Percentiles rank a stretch among this genome's conserved stretches.
Conservation (phyloP, 257 asterid genomes). For the Apocynum venetum region DNA sequence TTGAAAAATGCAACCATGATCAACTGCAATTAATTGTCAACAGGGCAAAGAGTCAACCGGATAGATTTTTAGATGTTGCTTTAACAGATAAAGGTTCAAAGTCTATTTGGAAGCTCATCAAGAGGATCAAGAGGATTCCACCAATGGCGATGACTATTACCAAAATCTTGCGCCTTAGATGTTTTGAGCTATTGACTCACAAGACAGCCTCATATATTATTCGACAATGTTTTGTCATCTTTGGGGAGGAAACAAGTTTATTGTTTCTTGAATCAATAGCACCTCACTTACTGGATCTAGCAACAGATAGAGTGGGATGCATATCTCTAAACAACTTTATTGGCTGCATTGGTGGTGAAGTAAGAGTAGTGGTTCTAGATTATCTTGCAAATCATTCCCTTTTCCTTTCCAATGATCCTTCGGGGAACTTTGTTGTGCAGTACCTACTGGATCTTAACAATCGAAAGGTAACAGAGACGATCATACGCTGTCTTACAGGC, state of each 20-base stretch:
- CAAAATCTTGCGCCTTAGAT: neutral
- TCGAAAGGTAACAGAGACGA: neutral
- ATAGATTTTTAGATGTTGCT: neutral
- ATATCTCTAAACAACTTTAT: slow-evolving; percentile 26
- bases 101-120: slow-evolving; percentile 13
- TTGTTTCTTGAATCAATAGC: slow-evolving; percentile 23
- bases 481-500: slow-evolving; percentile 9
- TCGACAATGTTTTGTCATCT: slow-evolving; percentile 6
- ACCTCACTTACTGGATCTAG: slow-evolving; percentile 9
- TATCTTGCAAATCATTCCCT: slow-evolving; percentile 21
- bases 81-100: neutral
- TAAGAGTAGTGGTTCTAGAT: slow-evolving; percentile 22
- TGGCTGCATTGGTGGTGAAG: slow-evolving; percentile 8
- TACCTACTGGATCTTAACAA: slow-evolving; percentile 12
- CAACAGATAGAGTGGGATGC: slow-evolving; percentile 37
- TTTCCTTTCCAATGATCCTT: slow-evolving; percentile 33
- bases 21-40: slow-evolving; percentile 6
- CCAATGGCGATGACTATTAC: neutral
- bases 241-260: slow-evolving; percentile 5
- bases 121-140: slow-evolving; percentile 12
- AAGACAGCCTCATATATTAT: neutral
- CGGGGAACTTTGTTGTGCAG: slow-evolving; percentile 53
- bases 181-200: slow-evolving; percentile 8
- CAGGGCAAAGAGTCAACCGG: neutral
- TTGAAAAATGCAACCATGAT: neutral